These are phyloP conservation scores for Melampsora occidentalis DNA, from an alignment of 1,284 basidiomycete genomes.

Conservation along the genomic window DNA sequence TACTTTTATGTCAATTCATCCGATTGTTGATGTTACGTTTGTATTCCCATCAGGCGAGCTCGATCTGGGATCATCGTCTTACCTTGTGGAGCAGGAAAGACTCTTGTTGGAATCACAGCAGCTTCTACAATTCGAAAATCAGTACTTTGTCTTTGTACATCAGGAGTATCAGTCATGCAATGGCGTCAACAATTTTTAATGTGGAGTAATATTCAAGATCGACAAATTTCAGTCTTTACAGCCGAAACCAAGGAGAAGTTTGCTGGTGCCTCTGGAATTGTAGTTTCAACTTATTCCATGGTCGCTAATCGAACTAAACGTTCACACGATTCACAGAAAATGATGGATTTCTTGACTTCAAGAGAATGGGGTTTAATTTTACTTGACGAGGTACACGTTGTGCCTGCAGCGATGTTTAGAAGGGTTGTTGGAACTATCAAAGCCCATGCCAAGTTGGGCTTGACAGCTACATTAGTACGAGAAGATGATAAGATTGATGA, in stretches of 20 bases:
- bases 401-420: conserved; percentile 94
- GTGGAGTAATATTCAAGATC: conserved; percentile 94
- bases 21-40: not conserved
- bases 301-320: conserved; percentile 93
- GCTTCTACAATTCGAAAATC: conserved; percentile 99
- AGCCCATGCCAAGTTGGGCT: conserved; percentile 90
- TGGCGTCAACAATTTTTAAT: conserved; percentile 96
- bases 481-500: conserved; percentile 99
- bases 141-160: conserved; percentile 94
- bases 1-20: conserved; percentile 15
- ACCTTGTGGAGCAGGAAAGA: conserved; percentile 98
- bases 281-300: conserved; percentile 97
- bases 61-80: conserved; percentile 97
- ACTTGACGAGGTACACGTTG: conserved; percentile 94
- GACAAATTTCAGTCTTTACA: conserved; percentile 91
- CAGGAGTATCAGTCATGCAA: conserved; percentile 94
- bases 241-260: conserved; percentile 97
- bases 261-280: conserved; percentile 87
- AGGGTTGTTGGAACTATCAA: conserved; percentile 94
- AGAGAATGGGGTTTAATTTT: conserved; percentile 95
- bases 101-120: conserved; percentile 95
- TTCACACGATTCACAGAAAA: conserved; percentile 93
- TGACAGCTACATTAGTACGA: conserved; percentile 93
- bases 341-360: conserved; percentile 95
- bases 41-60: conserved; percentile 66